Percentiles rank a stretch among this genome's conserved stretches.
Conservation (phyloP, 2,329 filamentous ascomycete species). For the Phialophora expanda region DNA sequence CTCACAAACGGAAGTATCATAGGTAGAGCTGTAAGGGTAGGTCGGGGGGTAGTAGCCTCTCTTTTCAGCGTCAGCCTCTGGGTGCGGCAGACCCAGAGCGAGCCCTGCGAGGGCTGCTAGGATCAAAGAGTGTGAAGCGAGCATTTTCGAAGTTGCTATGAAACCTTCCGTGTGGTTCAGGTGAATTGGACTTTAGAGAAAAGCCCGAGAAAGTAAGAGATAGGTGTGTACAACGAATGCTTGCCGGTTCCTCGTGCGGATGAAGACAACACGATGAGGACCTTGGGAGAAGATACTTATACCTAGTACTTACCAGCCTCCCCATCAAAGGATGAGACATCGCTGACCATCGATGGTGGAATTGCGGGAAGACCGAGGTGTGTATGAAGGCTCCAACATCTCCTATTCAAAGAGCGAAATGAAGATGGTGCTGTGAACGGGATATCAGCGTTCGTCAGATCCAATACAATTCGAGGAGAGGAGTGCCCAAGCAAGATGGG, state of each 20-base stretch:
- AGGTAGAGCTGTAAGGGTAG: not conserved
- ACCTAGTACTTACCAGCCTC: not conserved
- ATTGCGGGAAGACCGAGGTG: slow-evolving; percentile 2
- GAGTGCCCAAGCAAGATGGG: not conserved
- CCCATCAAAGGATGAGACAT: slow-evolving; percentile 17
- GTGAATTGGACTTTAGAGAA: not conserved
- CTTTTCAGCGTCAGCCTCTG: slow-evolving; percentile 1
- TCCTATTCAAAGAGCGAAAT: not conserved
- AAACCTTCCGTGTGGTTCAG: not conserved
- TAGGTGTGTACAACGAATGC: slow-evolving; percentile 1
- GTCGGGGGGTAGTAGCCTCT: slow-evolving; percentile 1
- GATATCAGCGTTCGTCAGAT: not conserved
- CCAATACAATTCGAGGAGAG: not conserved
- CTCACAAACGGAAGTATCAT: slow-evolving; percentile 8
- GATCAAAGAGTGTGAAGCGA: slow-evolving; percentile 8
- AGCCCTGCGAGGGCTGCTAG: slow-evolving; percentile 9
- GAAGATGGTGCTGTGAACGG: not conserved
- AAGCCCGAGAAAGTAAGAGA: not conserved
- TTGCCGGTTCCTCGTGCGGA: not conserved
- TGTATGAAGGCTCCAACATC: not conserved
- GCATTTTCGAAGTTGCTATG: slow-evolving; percentile 6
- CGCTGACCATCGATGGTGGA: slow-evolving; percentile 16
- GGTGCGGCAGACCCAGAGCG: slow-evolving; percentile 11
- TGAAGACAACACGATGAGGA: not conserved
- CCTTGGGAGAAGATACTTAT: slow-evolving; percentile 6